Conservation (phyloP, 805 yeast genomes). For the Nadsonia fulvescens region DNA sequence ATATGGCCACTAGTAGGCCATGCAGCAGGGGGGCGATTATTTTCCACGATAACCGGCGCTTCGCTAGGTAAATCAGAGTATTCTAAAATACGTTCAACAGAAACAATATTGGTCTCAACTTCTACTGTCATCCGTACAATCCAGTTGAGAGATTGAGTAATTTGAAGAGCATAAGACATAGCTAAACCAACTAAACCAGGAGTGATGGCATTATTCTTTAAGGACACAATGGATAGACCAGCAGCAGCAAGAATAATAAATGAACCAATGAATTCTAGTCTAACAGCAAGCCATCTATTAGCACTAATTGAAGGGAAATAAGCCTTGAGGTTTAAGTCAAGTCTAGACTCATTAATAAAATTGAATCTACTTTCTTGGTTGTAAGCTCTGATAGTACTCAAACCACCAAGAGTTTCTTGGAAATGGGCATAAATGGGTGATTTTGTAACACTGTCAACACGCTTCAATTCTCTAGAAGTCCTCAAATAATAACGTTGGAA, state of each 20-base stretch:
- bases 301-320: constrained; percentile 84
- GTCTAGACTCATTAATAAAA: constrained; percentile 30
- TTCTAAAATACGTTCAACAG: constrained; percentile 87
- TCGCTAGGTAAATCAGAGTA: constrained; percentile 67
- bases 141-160: constrained; percentile 91
- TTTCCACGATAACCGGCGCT: constrained; percentile 56
- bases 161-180: constrained; percentile 79
- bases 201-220: constrained; percentile 49
- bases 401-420: constrained; percentile 67
- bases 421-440: constrained; percentile 72
- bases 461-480: constrained; percentile 62
- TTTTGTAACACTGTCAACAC: constrained; percentile 51
- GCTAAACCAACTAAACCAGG: constrained; percentile 92
- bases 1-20: constrained; percentile 70
- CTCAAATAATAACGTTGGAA: constrained; percentile 56
- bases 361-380: constrained; percentile 46
- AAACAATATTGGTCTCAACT: constrained; percentile 91
- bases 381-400: constrained; percentile 63
- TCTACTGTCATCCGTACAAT: constrained; percentile 98
- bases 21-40: constrained; percentile 40
- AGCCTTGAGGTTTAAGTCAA: constrained; percentile 81
- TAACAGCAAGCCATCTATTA: constrained; percentile 93
- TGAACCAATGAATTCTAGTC: constrained; percentile 84
- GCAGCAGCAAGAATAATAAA: constrained; percentile 76
- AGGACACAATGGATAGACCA: constrained; percentile 54